Evolutionary conservation across 305 asterid genomes (phyloP).

Genomic region (Caryopteris hybrid): DNA sequence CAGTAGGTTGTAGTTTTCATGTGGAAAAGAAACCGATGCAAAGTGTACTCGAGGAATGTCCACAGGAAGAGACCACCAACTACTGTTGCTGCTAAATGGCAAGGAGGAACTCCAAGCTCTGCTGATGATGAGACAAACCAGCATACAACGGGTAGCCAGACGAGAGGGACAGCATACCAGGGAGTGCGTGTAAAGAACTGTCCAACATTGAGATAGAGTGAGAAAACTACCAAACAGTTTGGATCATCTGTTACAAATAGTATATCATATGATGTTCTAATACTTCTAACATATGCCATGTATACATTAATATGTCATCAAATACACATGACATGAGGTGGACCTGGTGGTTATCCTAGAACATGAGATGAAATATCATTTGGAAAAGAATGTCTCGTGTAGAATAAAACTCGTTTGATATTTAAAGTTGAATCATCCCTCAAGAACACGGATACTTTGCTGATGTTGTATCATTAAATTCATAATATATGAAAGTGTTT

Average conservation of each 20-base stretch:
- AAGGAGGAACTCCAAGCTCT: conserved; percentile 37
- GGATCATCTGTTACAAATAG: neutral
- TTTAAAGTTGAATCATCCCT: neutral
- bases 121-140: conserved; percentile 46
- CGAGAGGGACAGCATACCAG: conserved; percentile 79
- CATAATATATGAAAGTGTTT: neutral
- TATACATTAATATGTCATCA: neutral
- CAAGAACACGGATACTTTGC: neutral
- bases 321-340: neutral
- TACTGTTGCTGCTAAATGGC: conserved; percentile 42
- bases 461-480: neutral
- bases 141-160: conserved; percentile 80
- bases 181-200: conserved; percentile 72
- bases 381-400: neutral
- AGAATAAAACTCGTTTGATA: neutral
- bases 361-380: neutral
- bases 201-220: neutral
- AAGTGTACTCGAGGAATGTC: conserved; percentile 76
- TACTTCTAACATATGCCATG: neutral
- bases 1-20: conserved; percentile 67
- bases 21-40: conserved; percentile 91
- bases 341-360: neutral
- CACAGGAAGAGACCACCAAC: conserved; percentile 53
- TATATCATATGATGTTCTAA: neutral
- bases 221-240: neutral